Conservation (phyloP, 371 early-diverging fungal species). For the Rhizomucor pusillus region DNA sequence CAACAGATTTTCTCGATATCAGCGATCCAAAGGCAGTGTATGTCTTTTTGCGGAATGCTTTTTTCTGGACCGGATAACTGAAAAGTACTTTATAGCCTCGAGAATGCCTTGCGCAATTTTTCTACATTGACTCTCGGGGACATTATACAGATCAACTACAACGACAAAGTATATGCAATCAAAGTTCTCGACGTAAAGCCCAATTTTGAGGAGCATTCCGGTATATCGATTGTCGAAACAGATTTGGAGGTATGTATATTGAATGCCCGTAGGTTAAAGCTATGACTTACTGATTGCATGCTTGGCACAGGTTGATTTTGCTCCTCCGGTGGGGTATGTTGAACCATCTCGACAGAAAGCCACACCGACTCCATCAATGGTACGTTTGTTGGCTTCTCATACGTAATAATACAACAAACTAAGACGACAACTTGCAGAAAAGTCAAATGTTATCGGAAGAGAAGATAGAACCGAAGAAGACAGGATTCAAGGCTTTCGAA, state of each 20-base stretch:
- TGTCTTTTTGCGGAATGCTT: background rate
- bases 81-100: constrained; percentile 58
- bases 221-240: constrained; percentile 97
- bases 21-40: constrained; percentile 96
- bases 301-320: constrained; percentile 86
- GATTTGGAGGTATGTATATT: constrained; percentile 82
- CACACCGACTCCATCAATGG: constrained; percentile 39
- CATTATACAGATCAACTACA: constrained; percentile 92
- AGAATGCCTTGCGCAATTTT: constrained; percentile 94
- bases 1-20: constrained; percentile 97
- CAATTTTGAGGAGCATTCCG: constrained; percentile 51
- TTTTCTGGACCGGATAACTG: background rate
- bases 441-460: constrained; percentile 50
- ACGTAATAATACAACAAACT: background rate
- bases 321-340: constrained; percentile 96
- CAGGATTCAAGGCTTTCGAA: constrained; percentile 35
- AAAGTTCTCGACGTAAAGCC: constrained; percentile 94
- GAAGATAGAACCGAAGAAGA: constrained; percentile 33
- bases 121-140: constrained; percentile 94
- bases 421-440: constrained; percentile 31
- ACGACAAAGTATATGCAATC: constrained; percentile 86
- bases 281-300: background rate
- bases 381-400: constrained; percentile 13
- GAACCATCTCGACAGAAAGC: constrained; percentile 65
- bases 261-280: background rate